Percentiles rank a stretch among this genome's conserved stretches.
Conservation (phyloP, 1,284 basidiomycete species). For the Cryptococcus sp. region DNA sequence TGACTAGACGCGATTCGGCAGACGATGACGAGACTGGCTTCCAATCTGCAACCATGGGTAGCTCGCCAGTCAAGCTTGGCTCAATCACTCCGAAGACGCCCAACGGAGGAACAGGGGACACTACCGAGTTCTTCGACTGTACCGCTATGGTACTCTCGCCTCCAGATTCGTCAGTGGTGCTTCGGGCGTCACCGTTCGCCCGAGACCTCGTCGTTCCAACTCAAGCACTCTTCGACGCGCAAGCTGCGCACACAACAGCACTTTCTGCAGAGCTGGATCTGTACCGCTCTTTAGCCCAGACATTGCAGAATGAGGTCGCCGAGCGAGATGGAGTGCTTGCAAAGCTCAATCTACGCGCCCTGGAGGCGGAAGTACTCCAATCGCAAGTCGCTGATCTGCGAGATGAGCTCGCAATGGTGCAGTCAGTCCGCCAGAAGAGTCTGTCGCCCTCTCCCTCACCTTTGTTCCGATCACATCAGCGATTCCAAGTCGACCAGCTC, state of each 20-base stretch:
- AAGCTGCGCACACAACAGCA: conserved; percentile 33
- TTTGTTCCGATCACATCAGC: conserved; percentile 1
- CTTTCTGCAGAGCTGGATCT: conserved; percentile 30
- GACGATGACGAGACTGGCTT: conserved; percentile 28
- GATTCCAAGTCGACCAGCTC: background rate
- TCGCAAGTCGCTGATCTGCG: conserved; percentile 23
- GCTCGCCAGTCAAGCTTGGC: background rate
- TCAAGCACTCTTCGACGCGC: conserved; percentile 34
- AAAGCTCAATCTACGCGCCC: conserved; percentile 31
- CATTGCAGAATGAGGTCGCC: conserved; percentile 35
- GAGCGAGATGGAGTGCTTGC: conserved; percentile 36
- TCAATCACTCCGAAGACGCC: conserved; percentile 6
- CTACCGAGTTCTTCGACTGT: conserved; percentile 40
- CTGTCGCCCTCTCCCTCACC: conserved; percentile 19
- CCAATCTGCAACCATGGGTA: conserved; percentile 20
- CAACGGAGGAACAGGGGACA: conserved; percentile 13
- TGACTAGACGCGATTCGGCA: conserved; percentile 12
- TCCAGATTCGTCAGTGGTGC: conserved; percentile 4
- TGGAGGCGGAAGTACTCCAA: conserved; percentile 32
- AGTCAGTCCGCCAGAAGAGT: conserved; percentile 1
- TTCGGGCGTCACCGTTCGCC: conserved; percentile 8
- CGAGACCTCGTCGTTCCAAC: conserved; percentile 27
- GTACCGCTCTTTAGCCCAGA: conserved; percentile 27
- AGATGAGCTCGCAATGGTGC: conserved; percentile 10
- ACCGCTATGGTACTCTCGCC: conserved; percentile 21